Base-by-base conservation (phyloP, 1,284 basidiomycete species). In the Filobasidium uniguttulatum region DNA sequence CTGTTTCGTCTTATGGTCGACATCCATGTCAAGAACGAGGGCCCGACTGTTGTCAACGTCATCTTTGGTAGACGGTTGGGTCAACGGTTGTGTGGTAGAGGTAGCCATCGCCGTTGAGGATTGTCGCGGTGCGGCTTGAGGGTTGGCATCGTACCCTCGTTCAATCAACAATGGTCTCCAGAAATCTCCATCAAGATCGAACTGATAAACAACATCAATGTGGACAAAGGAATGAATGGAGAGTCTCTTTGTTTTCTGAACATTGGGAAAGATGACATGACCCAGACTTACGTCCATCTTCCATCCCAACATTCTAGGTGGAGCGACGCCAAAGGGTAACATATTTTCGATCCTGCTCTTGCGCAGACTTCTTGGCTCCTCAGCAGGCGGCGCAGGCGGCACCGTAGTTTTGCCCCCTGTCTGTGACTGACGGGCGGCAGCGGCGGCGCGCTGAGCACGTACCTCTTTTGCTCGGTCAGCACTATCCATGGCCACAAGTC, bases 121-220 rank as follows among this genome's bases (percentile, higher is more conserved):
- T 10, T 9, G 10, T 9, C 9, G 31, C 31, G 10, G 10, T n/a
- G 31, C 31, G 31, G 31, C 31, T 33, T 33, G 25, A 28, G 40
- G 40, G 23, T 43, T 26, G 26, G 15, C 25, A 3, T 3, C 40
- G 19, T 43, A 43, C 4, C 40, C 40, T 29, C 48, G 37, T 23
- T 44, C 23, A 22, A 19, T 29, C 14, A 49, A 23, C n/a, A 43
- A 5, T 3, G 53, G 49, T 34, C 12, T 35, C 53, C 53, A 54
- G 23, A 50, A 44, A 7, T 37, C 40, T 6, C 53, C 53, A 17
- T 54, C 53, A 15, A 54, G 28, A 23, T 54, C 49, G 30, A 48
- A 54, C 53, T 54, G 22, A 8, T 29, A 5, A 15, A 9, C 26
- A 19, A 6, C 8, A 22, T 31, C 15, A 4, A 8, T 26, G 23